Base-by-base conservation (phyloP, 2,329 filamentous ascomycete genomes). In the Fusarium denticulatum region DNA sequence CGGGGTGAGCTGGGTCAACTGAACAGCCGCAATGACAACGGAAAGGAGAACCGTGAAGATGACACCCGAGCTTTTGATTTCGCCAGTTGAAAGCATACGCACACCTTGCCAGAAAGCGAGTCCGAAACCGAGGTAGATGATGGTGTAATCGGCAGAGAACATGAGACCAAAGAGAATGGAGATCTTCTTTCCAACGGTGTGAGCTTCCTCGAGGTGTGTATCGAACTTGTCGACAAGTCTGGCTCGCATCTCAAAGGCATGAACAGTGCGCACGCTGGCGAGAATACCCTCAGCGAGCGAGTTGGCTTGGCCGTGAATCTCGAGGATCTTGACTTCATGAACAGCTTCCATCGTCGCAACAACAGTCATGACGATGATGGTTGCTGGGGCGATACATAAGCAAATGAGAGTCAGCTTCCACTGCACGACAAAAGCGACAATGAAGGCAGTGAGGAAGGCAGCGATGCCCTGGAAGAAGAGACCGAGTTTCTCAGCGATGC, bases 81-180 rank as follows among this genome's bases (percentile, higher is more conserved):
- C 81, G 18, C 83, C 83, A 3, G 74, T 76, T 15, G 79, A 74
- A 22, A 81, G 76, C 78, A 86, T 81, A 34, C 75, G 77, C 40
- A 85, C 75, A 14, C 84, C 85, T 63, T 85, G 84, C 84, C 84
- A 86, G 59, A 86, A 86, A 13, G 83, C 82, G 11, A 86, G 79
- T 4, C 80, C 83, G 50, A 84, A 84, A 15, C 83, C 84, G 4
- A 81, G 76, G 43, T 84, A 85, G 50, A 85, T 82, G 63, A 84
- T 80, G 52, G 80, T 81, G 59, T 84, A 85, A 68, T 84, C 80
- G 7, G 71, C 74, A 5, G 80, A 81, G 69, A 84, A 85, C 59
- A 85, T 73, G 18, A 83, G 67, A 11, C 82, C 84, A 50, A 81
- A 81, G 6, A 84, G 74, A 3, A 80, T 76, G 3, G 81, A 83